Conservation (phyloP, 2,329 filamentous ascomycete genomes). For the Epichloe amarillans region DNA sequence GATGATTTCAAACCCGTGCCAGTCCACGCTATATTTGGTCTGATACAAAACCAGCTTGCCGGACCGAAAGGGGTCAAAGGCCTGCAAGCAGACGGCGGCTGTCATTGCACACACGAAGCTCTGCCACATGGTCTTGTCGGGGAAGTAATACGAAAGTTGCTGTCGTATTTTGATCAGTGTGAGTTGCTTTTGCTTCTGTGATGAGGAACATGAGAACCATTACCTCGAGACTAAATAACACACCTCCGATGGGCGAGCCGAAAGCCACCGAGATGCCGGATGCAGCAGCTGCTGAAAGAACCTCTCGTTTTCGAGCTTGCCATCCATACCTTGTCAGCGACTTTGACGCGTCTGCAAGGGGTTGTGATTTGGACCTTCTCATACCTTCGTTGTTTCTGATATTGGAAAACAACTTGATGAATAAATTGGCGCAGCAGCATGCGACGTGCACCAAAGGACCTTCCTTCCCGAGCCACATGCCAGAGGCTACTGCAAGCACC, state of each 20-base stretch:
- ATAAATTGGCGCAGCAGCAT: constrained; percentile 88
- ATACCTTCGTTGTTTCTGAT: constrained; percentile 78
- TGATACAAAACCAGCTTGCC: constrained; percentile 94
- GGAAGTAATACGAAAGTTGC: constrained; percentile 94
- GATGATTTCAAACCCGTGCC: constrained; percentile 88
- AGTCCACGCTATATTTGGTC: constrained; percentile 79
- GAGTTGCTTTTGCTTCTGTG: background rate
- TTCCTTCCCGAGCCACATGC: constrained; percentile 95
- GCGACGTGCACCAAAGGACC: constrained; percentile 91
- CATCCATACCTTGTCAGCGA: background rate
- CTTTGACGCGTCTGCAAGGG: background rate
- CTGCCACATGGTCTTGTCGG: constrained; percentile 99
- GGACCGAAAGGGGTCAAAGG: constrained; percentile 85
- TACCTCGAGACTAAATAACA: constrained; percentile 88
- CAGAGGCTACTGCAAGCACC: constrained; percentile 83
- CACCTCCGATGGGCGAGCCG: constrained; percentile 84
- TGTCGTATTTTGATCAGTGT: constrained; percentile 17
- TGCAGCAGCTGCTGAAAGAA: constrained; percentile 82
- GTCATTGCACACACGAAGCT: constrained; percentile 99
- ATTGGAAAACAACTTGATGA: constrained; percentile 73
- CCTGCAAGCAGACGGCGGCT: constrained; percentile 86
- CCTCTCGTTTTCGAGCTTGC: constrained; percentile 77
- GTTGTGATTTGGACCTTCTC: constrained; percentile 10
- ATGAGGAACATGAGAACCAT: constrained; percentile 9
- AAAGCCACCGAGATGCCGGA: constrained; percentile 91